Percentiles rank a stretch among this genome's conserved stretches.
Evolutionary conservation across 257 asterid genomes (phyloP).

Genomic region (Coffea eugenioides): DNA sequence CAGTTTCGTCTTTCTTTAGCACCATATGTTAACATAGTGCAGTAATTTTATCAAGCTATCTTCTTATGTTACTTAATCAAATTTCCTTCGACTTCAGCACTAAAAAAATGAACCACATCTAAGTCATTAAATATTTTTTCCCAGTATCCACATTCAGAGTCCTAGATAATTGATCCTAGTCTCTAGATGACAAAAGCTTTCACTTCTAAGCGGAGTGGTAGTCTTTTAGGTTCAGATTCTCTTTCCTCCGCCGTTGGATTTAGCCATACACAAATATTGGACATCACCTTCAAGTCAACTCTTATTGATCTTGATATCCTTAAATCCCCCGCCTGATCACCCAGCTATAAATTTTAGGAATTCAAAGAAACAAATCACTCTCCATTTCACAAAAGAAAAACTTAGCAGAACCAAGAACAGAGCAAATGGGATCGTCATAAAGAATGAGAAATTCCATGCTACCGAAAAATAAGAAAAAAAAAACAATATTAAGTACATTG

Average conservation of each 20-base stretch:
- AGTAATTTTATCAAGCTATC: not conserved
- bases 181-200: not conserved
- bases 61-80: not conserved
- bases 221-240: too few relatives aligned
- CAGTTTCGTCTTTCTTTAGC: not conserved
- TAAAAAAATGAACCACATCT: not conserved
- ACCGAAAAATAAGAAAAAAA: not conserved
- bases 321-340: not conserved
- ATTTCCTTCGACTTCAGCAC: not conserved
- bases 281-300: not conserved
- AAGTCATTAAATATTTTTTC: not conserved
- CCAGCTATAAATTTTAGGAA: not conserved
- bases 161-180: not conserved
- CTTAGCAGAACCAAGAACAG: not conserved
- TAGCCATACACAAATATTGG: not conserved
- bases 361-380: not conserved
- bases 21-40: not conserved
- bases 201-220: too few relatives aligned
- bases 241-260: not conserved
- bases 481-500: not conserved
- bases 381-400: not conserved
- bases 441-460: not conserved
- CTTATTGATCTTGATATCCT: not conserved
- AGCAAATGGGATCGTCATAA: not conserved
- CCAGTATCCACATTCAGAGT: not conserved